Percentiles rank a stretch among this genome's conserved stretches.
Evolutionary conservation across 768 basidiomycete genomes (phyloP).

Genomic region (Exidia glandulosa): DNA sequence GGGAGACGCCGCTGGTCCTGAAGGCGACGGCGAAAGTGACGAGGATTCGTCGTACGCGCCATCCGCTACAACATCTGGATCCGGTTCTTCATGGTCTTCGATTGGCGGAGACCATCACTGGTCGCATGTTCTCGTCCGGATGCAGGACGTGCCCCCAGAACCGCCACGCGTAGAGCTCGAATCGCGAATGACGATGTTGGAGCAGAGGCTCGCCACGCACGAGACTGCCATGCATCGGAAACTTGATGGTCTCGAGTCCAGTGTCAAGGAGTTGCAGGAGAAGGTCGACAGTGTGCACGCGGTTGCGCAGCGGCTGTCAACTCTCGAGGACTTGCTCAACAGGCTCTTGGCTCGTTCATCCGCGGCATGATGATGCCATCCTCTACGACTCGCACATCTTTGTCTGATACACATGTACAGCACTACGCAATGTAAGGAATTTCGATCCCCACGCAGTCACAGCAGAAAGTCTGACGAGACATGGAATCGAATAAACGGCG

Average conservation of each 20-base stretch:
- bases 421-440: no score
- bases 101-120: not conserved
- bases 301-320: not conserved
- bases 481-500: no score
- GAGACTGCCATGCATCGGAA: not conserved
- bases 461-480: no score
- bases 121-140: not conserved
- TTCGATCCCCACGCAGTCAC: no score
- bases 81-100: not conserved
- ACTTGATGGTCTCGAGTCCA: not conserved
- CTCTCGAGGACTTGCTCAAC: not conserved
- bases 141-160: not conserved
- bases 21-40: not conserved
- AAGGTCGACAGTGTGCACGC: not conserved
- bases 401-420: no score
- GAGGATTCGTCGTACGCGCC: not conserved
- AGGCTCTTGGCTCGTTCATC: not conserved
- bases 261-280: not conserved
- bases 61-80: not conserved
- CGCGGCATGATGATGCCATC: no score
- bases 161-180: not conserved
- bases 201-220: not conserved
- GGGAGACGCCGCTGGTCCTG: not conserved
- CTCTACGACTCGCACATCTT: no score
- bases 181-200: not conserved